Evolutionary conservation across 257 asterid genomes (phyloP), one percentile per base, ranked within the genome.

Genomic region (Penstemon barbatus): DNA sequence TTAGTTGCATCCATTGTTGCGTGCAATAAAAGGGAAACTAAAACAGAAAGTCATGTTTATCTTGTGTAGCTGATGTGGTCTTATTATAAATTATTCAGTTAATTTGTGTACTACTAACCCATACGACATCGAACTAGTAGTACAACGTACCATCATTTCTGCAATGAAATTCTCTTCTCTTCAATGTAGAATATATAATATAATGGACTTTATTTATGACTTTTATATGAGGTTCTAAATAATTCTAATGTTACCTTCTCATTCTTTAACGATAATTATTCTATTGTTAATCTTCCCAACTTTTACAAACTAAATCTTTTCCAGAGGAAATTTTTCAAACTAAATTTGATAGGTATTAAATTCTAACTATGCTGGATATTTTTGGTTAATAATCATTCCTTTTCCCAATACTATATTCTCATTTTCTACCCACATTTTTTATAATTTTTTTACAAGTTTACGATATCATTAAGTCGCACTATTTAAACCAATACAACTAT

Each of bases 11-110:
- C 51, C 60, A 43, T 36, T 11, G 38, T 1, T 59, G 67, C 66
- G 71, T 74, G 69, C 71, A 53, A 25, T 40, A n/a, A 4, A 69
- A 71, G 38, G 70, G 54, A 15, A 63, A 18, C 56, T 12, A 44
- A 56, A 62, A 51, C 74, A 67, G 73, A 78, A 71, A 48, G 38
- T 33, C 80, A 76, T 82, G 80, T 49, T 57, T 33, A 58, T 36
- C 25, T 61, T 70, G 71, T 75, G 75, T 73, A 60, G 56, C 75
- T 72, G 59, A 63, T 51, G 67, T 43, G 63, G 71, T 37, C 49
- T 46, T 63, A 12, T 46, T 63, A 12, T 74, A 61, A 42, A 3
- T 11, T 0, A 7, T 19, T 19, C 39, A 18, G 7, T 19, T 46
- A 38, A 12, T 65, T 1, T 0, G 33, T 68, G 83, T 75, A 71